Evolutionary conservation across 805 yeast genomes (phyloP).

Genomic region (Priceomyces fermenticarens): DNA sequence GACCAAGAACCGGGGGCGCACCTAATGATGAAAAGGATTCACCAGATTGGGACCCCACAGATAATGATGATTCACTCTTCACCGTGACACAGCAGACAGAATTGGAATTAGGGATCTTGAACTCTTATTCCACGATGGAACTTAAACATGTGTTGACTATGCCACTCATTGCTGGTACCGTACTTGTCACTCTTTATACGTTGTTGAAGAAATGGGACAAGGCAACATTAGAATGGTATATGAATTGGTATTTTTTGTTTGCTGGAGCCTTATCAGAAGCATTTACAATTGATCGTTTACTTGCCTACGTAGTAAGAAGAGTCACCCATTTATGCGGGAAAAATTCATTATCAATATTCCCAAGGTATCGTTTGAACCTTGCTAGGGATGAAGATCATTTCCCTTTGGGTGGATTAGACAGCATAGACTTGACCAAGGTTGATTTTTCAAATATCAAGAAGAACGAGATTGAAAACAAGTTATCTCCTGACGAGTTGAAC

Average conservation of each 20-base stretch:
- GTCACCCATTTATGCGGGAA: slow-evolving; percentile 20
- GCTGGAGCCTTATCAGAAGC: slow-evolving; percentile 31
- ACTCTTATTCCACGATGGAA: slow-evolving; percentile 6
- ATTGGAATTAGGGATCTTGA: slow-evolving; percentile 1
- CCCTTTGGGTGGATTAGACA: slow-evolving; percentile 36
- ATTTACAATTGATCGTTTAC: slow-evolving; percentile 21
- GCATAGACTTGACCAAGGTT: slow-evolving; percentile 9
- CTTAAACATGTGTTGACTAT: slow-evolving; percentile 30
- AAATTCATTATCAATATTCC: slow-evolving; percentile 22
- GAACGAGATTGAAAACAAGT: slow-evolving; percentile 4
- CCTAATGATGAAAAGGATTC: slow-evolving; percentile 12
- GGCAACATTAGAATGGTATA: slow-evolving; percentile 23
- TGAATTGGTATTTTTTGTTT: slow-evolving; percentile 34
- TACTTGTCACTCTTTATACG: slow-evolving; percentile 38
- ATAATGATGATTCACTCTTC: slow-evolving; percentile 13
- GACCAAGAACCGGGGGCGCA: slow-evolving; percentile 21
- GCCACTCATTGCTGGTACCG: slow-evolving; percentile 44
- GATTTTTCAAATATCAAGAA: background rate
- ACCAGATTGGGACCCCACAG: slow-evolving; percentile 16
- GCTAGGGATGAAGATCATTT: slow-evolving; percentile 33
- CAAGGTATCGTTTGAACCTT: slow-evolving; percentile 41
- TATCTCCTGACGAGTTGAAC: slow-evolving; percentile 2
- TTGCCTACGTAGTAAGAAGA: slow-evolving; percentile 23
- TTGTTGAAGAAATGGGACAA: slow-evolving; percentile 28
- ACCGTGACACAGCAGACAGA: slow-evolving; percentile 3